Evolutionary conservation across 2,329 filamentous ascomycete genomes (phyloP), one percentile per base, ranked within the genome.

Genomic region (Blastomyces emzantsi): DNA sequence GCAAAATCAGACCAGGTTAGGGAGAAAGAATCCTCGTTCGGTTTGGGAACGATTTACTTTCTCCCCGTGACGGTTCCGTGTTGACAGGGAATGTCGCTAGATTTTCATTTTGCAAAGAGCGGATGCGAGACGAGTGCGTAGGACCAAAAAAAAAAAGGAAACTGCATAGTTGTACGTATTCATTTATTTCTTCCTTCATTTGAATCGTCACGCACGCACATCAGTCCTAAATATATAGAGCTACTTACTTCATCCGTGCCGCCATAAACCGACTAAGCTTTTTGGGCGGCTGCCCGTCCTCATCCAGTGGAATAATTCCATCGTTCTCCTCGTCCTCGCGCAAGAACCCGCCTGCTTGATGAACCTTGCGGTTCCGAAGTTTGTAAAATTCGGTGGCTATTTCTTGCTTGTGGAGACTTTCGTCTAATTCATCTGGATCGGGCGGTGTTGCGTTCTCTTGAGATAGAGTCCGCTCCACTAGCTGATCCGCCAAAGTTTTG

Each of bases 311-410:
- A 61, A 89, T 82, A 57, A 86, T 84, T 22, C 84, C 79, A 51
- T 70, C 66, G 56, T 82, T 83, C 61, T 84, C 81, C 65, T 90
- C 86, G 64, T 89, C 85, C 69, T 91, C 85, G 64, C 85, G 83
- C 69, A 89, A 78, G 74, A 96, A 96, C 2, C 92, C 92, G 61
- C 92, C 92, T 69, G 94, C 86, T 69, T 87, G 84, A 68, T 91
- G 86, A 62, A 97, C 92, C 76, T 95, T 87, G 70, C 84, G 85
- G 73, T 92, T 96, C 25, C 93, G 88, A 74, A 90, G 81, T 55
- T 85, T 86, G 73, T 96, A 89, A 74, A 96, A 96, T 72, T 95
- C 90, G 47, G 85, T 84, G 8, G 90, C 87, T 17, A 96, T 86
- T 73, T 96, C 89, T 66, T 90, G 86, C 62, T 89, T 83, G 60